These are phyloP conservation scores for Homolaphlyctis polyrhiza DNA, from an alignment of 371 early-diverging fungal genomes.

Conservation along the genomic window DNA sequence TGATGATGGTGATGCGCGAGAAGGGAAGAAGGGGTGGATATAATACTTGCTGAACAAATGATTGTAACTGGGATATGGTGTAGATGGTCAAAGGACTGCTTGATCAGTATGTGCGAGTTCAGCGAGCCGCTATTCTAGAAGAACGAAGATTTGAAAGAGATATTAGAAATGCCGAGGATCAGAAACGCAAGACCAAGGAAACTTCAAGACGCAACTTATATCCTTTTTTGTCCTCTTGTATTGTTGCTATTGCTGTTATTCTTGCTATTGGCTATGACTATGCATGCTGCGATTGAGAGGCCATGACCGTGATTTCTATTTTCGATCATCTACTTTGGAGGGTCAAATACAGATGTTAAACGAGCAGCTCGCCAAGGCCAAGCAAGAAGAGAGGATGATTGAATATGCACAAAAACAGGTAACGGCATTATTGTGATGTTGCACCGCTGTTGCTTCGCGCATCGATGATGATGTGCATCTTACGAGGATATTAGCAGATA, in stretches of 20 bases:
- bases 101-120: conserved; percentile 15
- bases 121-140: conserved; percentile 24
- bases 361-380: conserved; percentile 18
- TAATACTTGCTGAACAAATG: too few species aligned
- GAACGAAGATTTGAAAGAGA: conserved; percentile 16
- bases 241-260: too few species aligned
- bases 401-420: conserved; percentile 33
- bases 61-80: too few species aligned
- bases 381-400: conserved; percentile 21
- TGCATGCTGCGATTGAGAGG: not conserved
- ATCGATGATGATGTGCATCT: too few species aligned
- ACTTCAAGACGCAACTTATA: conserved; percentile 4
- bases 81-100: conserved; percentile 20
- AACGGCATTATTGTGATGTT: not conserved
- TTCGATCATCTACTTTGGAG: not conserved
- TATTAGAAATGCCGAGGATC: conserved; percentile 2
- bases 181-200: conserved; percentile 17
- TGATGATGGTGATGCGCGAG: too few species aligned
- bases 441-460: too few species aligned
- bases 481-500: too few species aligned
- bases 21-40: too few species aligned
- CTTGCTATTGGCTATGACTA: not conserved
- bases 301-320: conserved; percentile 3
- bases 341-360: conserved; percentile 24
- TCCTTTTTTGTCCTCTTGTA: not conserved